These are phyloP conservation scores for Melampsora larici-populina DNA, from an alignment of 1,284 basidiomycete species.

Conservation along the genomic window DNA sequence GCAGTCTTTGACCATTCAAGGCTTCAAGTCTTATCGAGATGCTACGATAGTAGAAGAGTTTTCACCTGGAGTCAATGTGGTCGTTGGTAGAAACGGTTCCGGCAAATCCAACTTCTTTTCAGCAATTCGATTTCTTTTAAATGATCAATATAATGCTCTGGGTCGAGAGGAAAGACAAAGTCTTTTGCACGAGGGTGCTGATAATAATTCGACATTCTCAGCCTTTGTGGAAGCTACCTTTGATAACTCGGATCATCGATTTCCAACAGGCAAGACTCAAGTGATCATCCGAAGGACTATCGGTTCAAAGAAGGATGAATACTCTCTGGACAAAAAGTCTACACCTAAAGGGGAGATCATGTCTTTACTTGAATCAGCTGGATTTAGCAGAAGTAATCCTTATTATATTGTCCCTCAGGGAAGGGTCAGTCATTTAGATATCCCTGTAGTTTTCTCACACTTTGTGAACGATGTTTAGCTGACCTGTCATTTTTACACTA, in stretches of 20 bases:
- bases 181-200: slow-evolving; percentile 53
- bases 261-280: slow-evolving; percentile 75
- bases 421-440: slow-evolving; percentile 24
- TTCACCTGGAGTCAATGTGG: slow-evolving; percentile 55
- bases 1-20: slow-evolving; percentile 83
- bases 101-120: slow-evolving; percentile 55
- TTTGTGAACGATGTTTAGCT: not conserved
- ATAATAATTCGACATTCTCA: slow-evolving; percentile 51
- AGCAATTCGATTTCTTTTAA: slow-evolving; percentile 51
- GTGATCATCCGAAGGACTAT: slow-evolving; percentile 86
- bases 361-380: slow-evolving; percentile 89
- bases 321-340: slow-evolving; percentile 91
- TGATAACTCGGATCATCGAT: slow-evolving; percentile 51
- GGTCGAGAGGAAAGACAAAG: slow-evolving; percentile 54
- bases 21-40: slow-evolving; percentile 89
- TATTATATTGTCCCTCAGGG: slow-evolving; percentile 71
- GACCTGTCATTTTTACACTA: not conserved
- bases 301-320: slow-evolving; percentile 97
- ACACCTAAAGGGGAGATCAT: slow-evolving; percentile 95
- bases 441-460: not conserved
- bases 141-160: slow-evolving; percentile 54
- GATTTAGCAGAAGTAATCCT: slow-evolving; percentile 94
- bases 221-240: slow-evolving; percentile 54
- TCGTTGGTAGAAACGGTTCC: slow-evolving; percentile 54
- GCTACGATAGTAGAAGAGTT: slow-evolving; percentile 62